Base-by-base conservation (phyloP, 2,329 filamentous ascomycete species). In the Byssochlamys sp. region DNA sequence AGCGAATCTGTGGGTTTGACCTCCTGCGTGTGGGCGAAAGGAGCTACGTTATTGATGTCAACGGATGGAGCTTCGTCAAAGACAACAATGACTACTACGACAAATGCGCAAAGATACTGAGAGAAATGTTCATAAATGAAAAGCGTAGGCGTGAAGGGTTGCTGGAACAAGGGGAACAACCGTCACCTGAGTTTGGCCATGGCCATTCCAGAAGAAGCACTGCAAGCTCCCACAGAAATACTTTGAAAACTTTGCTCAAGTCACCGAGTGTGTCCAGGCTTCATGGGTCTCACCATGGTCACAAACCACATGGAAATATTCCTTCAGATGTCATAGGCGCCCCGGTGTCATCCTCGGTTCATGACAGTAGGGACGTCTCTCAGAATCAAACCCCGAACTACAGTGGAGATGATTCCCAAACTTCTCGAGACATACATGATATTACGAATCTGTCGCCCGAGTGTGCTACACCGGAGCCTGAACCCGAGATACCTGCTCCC, bases 11-110 rank as follows among this genome's bases (percentile, higher is more conserved):
- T 69, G 94, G 94, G 0, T 99, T 99, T 67, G 94, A 99, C 71
- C 80, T 99, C 59, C 79, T 99, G 57, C 86, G 95, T 28, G 90
- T 91, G 11, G 86, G 85, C 54, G 90, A 91, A 14, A 90, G 90
- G 71, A 97, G 92, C 71, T 99, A 90, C 74, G 94, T 99, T 53
- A 99, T 99, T 64, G 94, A 99, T 67, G 94, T 99, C 65, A 99
- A 99, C 71, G 94, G 94, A 11, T 99, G 95, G 95, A 97, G 92
- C 69, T 99, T 99, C 67, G 94, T 99, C 72, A 99, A 99, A 72
- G 95, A 99, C 72, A 99, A 99, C 67, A 92, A 96, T 61, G 91
- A 95, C 60, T 99, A 99, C 73, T 99, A 99, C 71, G 89, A 97
- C 67, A 90, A 90, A 67, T 94, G 88, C 65, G 85, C 94, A 25